Conservation (phyloP, 192 early-diverging fungal species). For the Podila epigama region DNA sequence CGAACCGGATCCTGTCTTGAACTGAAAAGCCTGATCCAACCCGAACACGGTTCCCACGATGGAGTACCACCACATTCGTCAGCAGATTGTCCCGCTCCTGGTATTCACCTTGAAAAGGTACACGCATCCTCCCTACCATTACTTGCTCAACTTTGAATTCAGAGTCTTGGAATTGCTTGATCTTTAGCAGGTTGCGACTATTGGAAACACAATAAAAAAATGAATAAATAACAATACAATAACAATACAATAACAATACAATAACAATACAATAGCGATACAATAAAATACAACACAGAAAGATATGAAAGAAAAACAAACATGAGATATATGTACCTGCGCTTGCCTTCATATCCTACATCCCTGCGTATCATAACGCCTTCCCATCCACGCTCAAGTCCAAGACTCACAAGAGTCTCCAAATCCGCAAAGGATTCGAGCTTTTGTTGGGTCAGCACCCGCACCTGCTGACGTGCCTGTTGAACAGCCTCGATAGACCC, state of each 20-base stretch:
- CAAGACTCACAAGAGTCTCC: constrained; percentile 20
- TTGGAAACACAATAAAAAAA: neutral
- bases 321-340: constrained; percentile 46
- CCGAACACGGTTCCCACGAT: constrained; percentile 56
- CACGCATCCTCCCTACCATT: constrained; percentile 52
- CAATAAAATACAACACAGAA: neutral
- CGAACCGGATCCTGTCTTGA: constrained; percentile 53
- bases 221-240: neutral
- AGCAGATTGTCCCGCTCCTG: constrained; percentile 39
- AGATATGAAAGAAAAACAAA: neutral
- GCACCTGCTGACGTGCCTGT: constrained; percentile 1
- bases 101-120: constrained; percentile 47
- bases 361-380: constrained; percentile 59
- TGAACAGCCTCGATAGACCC: too few relatives aligned
- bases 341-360: constrained; percentile 58
- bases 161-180: constrained; percentile 60
- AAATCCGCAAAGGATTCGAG: constrained; percentile 42
- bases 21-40: constrained; percentile 62
- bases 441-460: constrained; percentile 27
- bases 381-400: constrained; percentile 57
- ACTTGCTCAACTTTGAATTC: constrained; percentile 56
- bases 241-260: neutral
- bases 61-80: constrained; percentile 53
- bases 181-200: constrained; percentile 57
- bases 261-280: neutral